phyloP scores from a whole-genome alignment of 108 stramenopile genomes.

The Cyclotella distinguenda region DNA sequence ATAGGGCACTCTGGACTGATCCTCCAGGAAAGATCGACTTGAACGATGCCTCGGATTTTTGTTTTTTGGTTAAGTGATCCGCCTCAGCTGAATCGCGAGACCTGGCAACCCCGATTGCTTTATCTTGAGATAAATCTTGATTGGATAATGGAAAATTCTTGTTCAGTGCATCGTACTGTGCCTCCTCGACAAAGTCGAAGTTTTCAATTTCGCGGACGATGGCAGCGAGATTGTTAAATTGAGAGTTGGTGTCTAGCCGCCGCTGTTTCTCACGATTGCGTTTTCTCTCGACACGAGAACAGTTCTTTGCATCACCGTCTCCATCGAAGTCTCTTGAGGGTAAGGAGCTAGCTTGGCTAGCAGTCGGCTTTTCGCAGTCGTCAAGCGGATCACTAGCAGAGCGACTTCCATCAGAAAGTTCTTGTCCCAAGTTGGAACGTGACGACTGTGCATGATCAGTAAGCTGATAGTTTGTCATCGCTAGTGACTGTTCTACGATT shows the following conservation, averaged over 20 bases:
- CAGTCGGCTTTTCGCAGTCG: neutral
- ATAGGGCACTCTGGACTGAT: neutral
- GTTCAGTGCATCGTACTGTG: neutral
- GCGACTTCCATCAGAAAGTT: too few relatives aligned
- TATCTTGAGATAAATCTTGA: slow-evolving; percentile 1
- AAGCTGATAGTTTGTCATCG: too few relatives aligned
- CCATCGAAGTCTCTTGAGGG: neutral
- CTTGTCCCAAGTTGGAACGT: too few relatives aligned
- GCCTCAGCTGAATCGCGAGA: neutral
- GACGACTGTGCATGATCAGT: too few relatives aligned
- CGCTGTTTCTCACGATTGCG: slow-evolving; percentile 81
- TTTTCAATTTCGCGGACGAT: slow-evolving; percentile 67
- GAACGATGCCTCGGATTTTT: neutral
- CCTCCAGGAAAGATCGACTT: neutral
- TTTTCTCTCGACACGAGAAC: slow-evolving; percentile 75
- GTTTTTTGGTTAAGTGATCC: neutral
- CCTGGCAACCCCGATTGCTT: neutral
- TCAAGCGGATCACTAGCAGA: neutral
- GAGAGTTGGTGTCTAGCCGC: slow-evolving; percentile 72
- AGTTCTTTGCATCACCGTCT: slow-evolving; percentile 36
- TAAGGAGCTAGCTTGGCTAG: neutral
- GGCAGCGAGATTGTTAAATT: slow-evolving; percentile 68
- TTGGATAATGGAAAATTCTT: too few relatives aligned
- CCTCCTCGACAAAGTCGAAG: slow-evolving; percentile 51
- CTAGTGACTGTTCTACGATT: too few relatives aligned